A percentile compares a stretch with the other conserved stretches of the same genome.
Evolutionary conservation across 2,329 filamentous ascomycete genomes (phyloP).

Genomic region (Colletotrichum musae): DNA sequence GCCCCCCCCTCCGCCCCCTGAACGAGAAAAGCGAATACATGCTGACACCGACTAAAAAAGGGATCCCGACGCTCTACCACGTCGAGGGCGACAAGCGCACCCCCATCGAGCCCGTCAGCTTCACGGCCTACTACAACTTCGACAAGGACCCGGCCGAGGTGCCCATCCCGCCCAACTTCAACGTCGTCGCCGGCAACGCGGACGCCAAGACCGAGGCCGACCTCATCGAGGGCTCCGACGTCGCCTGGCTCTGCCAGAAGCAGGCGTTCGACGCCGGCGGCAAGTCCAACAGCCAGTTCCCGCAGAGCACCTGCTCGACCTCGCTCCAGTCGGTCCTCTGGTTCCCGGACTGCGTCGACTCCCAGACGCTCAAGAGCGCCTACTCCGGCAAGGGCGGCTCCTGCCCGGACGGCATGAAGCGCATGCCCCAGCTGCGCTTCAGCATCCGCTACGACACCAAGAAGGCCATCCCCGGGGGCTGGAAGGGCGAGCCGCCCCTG

Average conservation of each 20-base stretch:
- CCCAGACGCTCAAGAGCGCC: conserved; percentile 38
- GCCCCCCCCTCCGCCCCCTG: background rate
- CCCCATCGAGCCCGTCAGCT: conserved; percentile 55
- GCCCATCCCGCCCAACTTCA: conserved; percentile 59
- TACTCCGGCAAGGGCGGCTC: conserved; percentile 42
- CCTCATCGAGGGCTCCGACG: conserved; percentile 36
- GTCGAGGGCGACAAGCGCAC: conserved; percentile 54
- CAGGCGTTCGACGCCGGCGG: conserved; percentile 33
- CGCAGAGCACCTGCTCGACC: conserved; percentile 45
- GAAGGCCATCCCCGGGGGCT: conserved; percentile 57
- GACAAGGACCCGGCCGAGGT: conserved; percentile 59
- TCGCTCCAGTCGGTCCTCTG: conserved; percentile 45
- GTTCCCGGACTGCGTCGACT: conserved; percentile 45
- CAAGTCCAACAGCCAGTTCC: conserved; percentile 31
- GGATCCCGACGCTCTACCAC: conserved; percentile 60
- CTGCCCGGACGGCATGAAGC: conserved; percentile 58
- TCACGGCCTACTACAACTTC: conserved; percentile 60
- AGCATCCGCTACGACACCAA: conserved; percentile 60
- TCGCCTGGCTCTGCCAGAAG: conserved; percentile 38
- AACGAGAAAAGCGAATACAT: no score
- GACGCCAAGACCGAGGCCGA: conserved; percentile 49
- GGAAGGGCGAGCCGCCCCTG: conserved; percentile 61
- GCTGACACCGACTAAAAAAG: background rate
- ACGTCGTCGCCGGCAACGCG: conserved; percentile 59
- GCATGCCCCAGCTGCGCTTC: conserved; percentile 63